Evolutionary conservation across 1,284 basidiomycete species (phyloP).

Genomic region (Irpex sp.): DNA sequence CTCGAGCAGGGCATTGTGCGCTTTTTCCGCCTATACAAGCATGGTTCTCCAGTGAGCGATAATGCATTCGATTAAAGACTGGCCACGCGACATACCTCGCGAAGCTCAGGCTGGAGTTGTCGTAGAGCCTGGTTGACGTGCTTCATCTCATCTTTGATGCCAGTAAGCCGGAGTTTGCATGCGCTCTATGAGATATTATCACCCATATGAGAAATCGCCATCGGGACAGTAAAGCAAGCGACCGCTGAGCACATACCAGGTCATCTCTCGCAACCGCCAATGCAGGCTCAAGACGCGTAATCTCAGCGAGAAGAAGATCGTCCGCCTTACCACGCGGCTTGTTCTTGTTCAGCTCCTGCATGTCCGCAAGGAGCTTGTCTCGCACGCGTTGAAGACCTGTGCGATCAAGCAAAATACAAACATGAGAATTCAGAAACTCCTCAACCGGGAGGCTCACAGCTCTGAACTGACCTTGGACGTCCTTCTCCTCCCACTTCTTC

Average conservation of each 20-base stretch:
- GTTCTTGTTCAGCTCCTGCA: slow-evolving; percentile 78
- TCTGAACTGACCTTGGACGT: slow-evolving; percentile 69
- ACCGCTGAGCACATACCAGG: slow-evolving; percentile 47
- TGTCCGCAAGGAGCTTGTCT: slow-evolving; percentile 75
- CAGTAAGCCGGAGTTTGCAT: slow-evolving; percentile 63
- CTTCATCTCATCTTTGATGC: slow-evolving; percentile 77
- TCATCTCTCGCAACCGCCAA: slow-evolving; percentile 79
- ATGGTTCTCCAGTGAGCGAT: background rate
- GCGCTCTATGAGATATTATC: slow-evolving; percentile 40
- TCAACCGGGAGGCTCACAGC: background rate
- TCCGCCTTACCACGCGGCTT: slow-evolving; percentile 83
- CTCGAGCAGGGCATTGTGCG: slow-evolving; percentile 48
- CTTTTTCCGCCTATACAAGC: slow-evolving; percentile 43
- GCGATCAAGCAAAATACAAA: background rate
- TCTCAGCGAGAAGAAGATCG: slow-evolving; percentile 74
- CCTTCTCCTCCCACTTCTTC: slow-evolving; percentile 92
- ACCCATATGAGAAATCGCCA: too few relatives aligned
- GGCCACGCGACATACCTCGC: slow-evolving; percentile 43
- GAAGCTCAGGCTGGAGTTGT: slow-evolving; percentile 61
- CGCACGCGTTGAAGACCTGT: slow-evolving; percentile 71
- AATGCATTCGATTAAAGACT: background rate
- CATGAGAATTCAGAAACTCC: background rate
- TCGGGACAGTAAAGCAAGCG: too few relatives aligned
- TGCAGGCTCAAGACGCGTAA: slow-evolving; percentile 77
- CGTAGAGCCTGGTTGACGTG: slow-evolving; percentile 71